These are phyloP conservation scores for Boletus subluridellus DNA, from an alignment of 1,284 basidiomycete species.

Conservation along the genomic window DNA sequence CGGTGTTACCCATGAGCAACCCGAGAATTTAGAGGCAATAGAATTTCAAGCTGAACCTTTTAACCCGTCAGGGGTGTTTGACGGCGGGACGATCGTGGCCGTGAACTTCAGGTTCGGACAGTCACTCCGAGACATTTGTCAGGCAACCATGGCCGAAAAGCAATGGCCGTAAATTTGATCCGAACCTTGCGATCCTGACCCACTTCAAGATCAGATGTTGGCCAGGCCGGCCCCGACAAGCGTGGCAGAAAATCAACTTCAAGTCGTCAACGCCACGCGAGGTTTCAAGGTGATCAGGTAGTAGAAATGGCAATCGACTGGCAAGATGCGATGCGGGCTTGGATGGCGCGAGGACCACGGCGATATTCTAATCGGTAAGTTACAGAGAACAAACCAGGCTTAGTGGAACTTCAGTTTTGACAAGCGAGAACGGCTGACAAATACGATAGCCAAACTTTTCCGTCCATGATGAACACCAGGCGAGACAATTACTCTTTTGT, in stretches of 20 bases:
- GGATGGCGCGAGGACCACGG: constrained; percentile 9
- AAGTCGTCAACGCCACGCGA: not conserved
- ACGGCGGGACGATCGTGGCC: not conserved
- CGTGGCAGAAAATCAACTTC: not conserved
- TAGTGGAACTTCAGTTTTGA: not conserved
- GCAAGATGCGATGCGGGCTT: not conserved
- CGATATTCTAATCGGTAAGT: not conserved
- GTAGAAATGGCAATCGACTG: not conserved
- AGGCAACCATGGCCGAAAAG: not conserved
- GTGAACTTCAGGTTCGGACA: not conserved
- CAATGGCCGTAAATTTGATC: constrained; percentile 8
- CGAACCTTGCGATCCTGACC: constrained; percentile 2
- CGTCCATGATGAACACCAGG: not conserved
- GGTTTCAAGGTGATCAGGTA: not conserved
- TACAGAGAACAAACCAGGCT: not conserved
- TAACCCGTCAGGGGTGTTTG: not conserved
- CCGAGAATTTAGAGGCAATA: not conserved
- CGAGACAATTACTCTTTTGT: constrained; percentile 7
- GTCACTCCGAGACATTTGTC: not conserved
- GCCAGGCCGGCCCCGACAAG: constrained; percentile 8
- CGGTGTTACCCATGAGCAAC: not conserved
- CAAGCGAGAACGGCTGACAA: constrained; percentile 6
- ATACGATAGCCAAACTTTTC: not conserved
- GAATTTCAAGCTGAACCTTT: not conserved
- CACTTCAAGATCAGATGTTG: not conserved